phyloP scores from a whole-genome alignment of 2,329 filamentous ascomycete genomes.

The Aureobasidium musti region DNA sequence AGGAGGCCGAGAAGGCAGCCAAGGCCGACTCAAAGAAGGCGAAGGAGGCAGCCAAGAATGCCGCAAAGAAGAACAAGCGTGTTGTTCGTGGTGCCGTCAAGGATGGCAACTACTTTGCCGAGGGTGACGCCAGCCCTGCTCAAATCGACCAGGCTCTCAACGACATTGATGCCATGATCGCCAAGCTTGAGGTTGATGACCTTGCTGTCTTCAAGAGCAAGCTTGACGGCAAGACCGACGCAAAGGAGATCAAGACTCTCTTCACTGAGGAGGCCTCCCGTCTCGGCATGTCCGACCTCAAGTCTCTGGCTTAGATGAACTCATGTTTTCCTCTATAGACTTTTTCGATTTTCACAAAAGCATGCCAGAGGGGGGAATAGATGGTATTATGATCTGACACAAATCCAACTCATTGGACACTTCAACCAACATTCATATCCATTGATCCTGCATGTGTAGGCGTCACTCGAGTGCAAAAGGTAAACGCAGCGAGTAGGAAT shows the following conservation, averaged over 20 bases:
- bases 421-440: background rate
- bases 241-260: slow-evolving; percentile 79
- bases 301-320: slow-evolving; percentile 48
- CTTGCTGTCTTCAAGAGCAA: slow-evolving; percentile 79
- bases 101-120: slow-evolving; percentile 93
- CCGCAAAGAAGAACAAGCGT: slow-evolving; percentile 99
- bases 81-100: slow-evolving; percentile 91
- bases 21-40: slow-evolving; percentile 89
- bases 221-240: slow-evolving; percentile 75
- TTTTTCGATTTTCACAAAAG: slow-evolving; percentile 13
- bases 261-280: slow-evolving; percentile 78
- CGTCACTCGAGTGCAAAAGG: background rate
- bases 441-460: background rate
- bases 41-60: slow-evolving; percentile 98
- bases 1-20: slow-evolving; percentile 80
- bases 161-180: slow-evolving; percentile 84
- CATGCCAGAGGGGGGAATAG: background rate
- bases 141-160: slow-evolving; percentile 80
- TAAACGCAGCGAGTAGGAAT: background rate
- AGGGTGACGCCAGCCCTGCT: slow-evolving; percentile 68
- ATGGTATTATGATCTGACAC: slow-evolving; percentile 17
- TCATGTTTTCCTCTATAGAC: slow-evolving; percentile 4
- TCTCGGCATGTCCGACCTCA: slow-evolving; percentile 74
- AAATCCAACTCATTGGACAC: slow-evolving; percentile 8
- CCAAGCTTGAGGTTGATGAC: slow-evolving; percentile 88